A percentile compares a stretch with the other conserved stretches of the same genome.
Evolutionary conservation across 2,329 filamentous ascomycete genomes (phyloP).

Genomic region (Penicillium sclerotiorum): DNA sequence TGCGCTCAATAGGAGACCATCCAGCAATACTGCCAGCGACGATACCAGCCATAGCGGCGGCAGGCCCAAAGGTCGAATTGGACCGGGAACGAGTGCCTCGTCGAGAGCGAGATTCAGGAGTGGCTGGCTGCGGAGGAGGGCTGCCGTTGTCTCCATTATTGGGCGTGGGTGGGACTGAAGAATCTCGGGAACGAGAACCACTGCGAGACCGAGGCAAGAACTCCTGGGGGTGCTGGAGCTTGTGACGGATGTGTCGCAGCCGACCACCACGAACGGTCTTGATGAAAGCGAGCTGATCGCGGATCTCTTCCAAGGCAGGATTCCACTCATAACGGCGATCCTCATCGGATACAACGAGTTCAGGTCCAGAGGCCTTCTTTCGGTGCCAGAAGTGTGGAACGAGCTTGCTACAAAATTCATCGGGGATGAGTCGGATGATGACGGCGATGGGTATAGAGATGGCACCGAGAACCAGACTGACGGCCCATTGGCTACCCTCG

Average conservation of each 20-base stretch:
- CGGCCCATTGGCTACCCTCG: conserved; percentile 68
- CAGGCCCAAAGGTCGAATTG: conserved; percentile 61
- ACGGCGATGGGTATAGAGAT: conserved; percentile 68
- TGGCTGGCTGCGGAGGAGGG: conserved; percentile 49
- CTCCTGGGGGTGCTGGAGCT: conserved; percentile 59
- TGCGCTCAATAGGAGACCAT: conserved; percentile 63
- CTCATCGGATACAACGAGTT: conserved; percentile 50
- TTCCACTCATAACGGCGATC: conserved; percentile 58
- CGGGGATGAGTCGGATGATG: conserved; percentile 62
- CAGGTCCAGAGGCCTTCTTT: conserved; percentile 36
- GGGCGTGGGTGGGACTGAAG: conserved; percentile 58
- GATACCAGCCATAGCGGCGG: conserved; percentile 66
- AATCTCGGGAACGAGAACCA: conserved; percentile 43
- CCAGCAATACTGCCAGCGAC: conserved; percentile 67
- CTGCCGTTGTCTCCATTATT: conserved; percentile 52
- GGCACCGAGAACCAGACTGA: conserved; percentile 68
- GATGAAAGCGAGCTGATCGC: conserved; percentile 65
- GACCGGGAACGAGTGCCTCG: conserved; percentile 59
- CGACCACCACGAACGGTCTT: conserved; percentile 66
- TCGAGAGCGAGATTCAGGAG: conserved; percentile 56
- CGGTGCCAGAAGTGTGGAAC: conserved; percentile 44
- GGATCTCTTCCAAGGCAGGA: conserved; percentile 63
- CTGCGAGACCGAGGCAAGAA: conserved; percentile 49
- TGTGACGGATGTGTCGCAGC: conserved; percentile 62
- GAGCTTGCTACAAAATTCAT: conserved; percentile 54